Base-by-base conservation (phyloP, 73 alveolate genomes). In the Paramecium tetraurelia region DNA sequence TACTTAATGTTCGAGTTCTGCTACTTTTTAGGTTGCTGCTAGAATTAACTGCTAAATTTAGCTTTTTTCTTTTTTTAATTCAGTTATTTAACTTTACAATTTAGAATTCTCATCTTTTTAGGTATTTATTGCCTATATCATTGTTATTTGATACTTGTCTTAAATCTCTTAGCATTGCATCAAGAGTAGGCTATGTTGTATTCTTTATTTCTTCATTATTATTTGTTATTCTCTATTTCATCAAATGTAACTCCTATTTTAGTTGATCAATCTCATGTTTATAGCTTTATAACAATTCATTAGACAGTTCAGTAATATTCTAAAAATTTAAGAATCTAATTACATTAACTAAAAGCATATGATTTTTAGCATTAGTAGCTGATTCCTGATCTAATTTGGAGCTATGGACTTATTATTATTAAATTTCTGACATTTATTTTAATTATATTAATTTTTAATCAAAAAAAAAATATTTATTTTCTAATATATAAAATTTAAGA, bases 31-130 rank as follows among this genome's bases (percentile, higher is more conserved):
- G 14, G 90, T 80, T 44, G 90, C 70, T 22, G 90, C 90, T 22
- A 80, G 24, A 27, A 80, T 80, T 22, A 80, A 63, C 31, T 80
- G 38, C 18, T 80, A 35, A 18, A 80, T 80, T 80, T 80, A 46
- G 33, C 63, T 31, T 48, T 80, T 80, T 46, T 80, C 90, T 46
- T 80, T 80, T 80, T 80, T 80, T 41, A 80, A 21, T 80, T 80
- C 90, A 24, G 90, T 80, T 10, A 80, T 80, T 80, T 80, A 35
- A 24, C 57, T 22, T 48, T 80, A 46, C 57, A 80, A 80, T 46
- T 80, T 80, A 80, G 90, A 80, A 35, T 80, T 80, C 46, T 80
- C 90, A 80, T 80, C 90, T 80, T 80, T 80, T 80, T 80, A 20
- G 3, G 90, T 80, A 80, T 80, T 80, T 59, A 80, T 80, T 40